Conservation (phyloP, 805 yeast genomes). For the Kregervanrija delftensis region DNA sequence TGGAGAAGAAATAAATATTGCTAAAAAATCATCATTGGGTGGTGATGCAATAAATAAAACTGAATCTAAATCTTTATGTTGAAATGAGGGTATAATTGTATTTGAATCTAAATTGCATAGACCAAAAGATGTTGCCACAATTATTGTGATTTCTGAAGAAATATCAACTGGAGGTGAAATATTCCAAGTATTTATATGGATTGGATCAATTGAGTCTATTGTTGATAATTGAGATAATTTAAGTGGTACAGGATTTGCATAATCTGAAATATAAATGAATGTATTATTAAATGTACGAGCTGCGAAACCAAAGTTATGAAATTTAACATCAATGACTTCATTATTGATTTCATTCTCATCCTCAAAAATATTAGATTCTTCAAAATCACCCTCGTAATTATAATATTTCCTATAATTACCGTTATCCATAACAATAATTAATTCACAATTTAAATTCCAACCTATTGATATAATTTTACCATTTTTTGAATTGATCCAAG, state of each 20-base stretch:
- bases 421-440: constrained; percentile 47
- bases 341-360: constrained; percentile 6
- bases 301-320: constrained; percentile 39
- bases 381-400: constrained; percentile 63
- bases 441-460: constrained; percentile 46
- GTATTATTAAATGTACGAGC: constrained; percentile 34
- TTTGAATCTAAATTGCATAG: no score
- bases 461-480: constrained; percentile 42
- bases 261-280: constrained; percentile 34
- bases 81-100: no score
- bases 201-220: constrained; percentile 26
- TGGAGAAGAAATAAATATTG: no score
- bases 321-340: constrained; percentile 31
- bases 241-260: constrained; percentile 3
- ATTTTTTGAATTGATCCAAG: constrained; percentile 43
- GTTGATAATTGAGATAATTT: neutral
- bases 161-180: neutral
- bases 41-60: no score
- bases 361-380: constrained; percentile 38
- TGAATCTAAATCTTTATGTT: no score
- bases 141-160: no score
- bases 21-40: no score
- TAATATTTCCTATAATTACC: constrained; percentile 52
- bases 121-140: no score
- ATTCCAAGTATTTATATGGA: constrained; percentile 5